Evolutionary conservation across 2,329 filamentous ascomycete genomes (phyloP), one percentile per base, ranked within the genome.

Genomic region (Penicillium sp.): DNA sequence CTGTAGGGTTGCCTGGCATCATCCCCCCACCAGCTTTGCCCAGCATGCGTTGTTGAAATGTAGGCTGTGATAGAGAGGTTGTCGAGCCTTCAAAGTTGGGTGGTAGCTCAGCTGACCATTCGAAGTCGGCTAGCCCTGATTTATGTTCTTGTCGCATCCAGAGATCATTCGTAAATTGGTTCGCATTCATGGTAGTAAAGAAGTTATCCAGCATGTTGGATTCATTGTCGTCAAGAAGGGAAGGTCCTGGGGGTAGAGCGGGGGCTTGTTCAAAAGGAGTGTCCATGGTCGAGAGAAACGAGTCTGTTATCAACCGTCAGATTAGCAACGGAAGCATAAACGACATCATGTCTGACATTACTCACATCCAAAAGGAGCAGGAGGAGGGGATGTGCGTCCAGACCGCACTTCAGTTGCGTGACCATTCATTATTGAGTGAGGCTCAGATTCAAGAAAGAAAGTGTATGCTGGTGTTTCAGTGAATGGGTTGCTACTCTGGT

Each of bases 341-440:
- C 14, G 38, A 16, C 10, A 18, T 22, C 3, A 36, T 34, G 12
- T 11, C 2, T 3, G 22, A 14, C 8, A 35, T 43, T 39, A 79
- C 83, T 60, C 77, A 87, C 84, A 87, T 63, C 84, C 84, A 77
- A 87, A 87, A 31, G 81, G 80, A 64, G 80, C 72, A 56, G 79
- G 75, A 49, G 76, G 71, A 61, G 81, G 75, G 61, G 77, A 73
- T 66, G 78, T 71, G 74, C 76, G 71, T 42, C 62, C 62, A 40
- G 61, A 58, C 14, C 60, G 65, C 48, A 63, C 48, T 52, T 70
- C 59, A 28, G 65, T 53, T 33, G 58, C 56, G 29, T 61, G 63
- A 47, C 64, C 61, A 54, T 72, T 63, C 66, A 72, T 71, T 43
- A 50, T 58, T 51, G 42, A 41, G 40, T 46, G 25, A 39, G 28